These are phyloP conservation scores for Simmondsia chinensis DNA, from an alignment of 148 eudicot genomes.

Conservation along the genomic window DNA sequence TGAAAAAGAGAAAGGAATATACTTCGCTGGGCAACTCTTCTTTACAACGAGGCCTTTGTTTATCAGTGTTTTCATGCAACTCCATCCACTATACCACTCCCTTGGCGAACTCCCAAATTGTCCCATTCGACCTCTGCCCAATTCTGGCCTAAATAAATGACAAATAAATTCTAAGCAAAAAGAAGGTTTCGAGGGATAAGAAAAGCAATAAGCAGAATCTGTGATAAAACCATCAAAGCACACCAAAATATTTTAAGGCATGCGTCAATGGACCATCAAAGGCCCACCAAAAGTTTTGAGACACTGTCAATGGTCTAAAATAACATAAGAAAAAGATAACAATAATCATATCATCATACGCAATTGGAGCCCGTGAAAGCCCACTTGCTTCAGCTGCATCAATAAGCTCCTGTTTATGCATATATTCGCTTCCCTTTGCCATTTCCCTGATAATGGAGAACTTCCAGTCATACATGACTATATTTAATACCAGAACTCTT, in stretches of 20 bases:
- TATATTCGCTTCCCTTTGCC: conserved; percentile 41
- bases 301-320: neutral
- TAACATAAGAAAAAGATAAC: neutral
- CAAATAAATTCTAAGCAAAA: conserved; percentile 3
- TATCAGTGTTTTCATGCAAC: conserved; percentile 67
- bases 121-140: conserved; percentile 63
- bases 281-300: no score
- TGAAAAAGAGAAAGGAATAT: conserved; percentile 15
- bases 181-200: no score
- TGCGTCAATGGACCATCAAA: no score
- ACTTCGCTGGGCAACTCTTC: conserved; percentile 93
- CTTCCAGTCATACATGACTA: neutral
- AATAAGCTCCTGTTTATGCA: conserved; percentile 81
- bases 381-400: conserved; percentile 98
- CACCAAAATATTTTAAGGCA: no score
- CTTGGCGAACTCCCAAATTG: conserved; percentile 70
- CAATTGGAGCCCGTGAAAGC: conserved; percentile 75
- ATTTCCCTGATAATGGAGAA: conserved; percentile 33
- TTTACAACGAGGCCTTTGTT: conserved; percentile 68
- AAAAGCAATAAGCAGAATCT: neutral
- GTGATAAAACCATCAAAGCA: neutral
- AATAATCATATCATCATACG: conserved; percentile 31
- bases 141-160: conserved; percentile 57
- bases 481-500: neutral
- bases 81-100: conserved; percentile 98